Base-by-base conservation (phyloP, 2,329 filamentous ascomycete genomes). In the Botryotinia calthae region DNA sequence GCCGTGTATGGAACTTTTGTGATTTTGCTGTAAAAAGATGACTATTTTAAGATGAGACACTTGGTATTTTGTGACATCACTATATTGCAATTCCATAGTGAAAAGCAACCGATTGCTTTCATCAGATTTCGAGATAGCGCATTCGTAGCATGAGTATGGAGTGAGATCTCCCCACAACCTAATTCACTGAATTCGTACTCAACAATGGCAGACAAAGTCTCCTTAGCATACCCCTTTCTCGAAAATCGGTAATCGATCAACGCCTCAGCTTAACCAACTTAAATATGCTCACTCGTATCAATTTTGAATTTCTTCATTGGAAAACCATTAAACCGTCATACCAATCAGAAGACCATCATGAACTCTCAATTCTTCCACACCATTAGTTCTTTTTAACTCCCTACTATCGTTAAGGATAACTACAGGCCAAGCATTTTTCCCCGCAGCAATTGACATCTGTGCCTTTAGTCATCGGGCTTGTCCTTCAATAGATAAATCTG, bases 171-270 rank as follows among this genome's bases (percentile, higher is more conserved):
- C 0, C 31, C 68, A 34, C 74, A 75, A 1, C 73, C 75, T 18
- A 80, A 61, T 18, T 72, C 72, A 20, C 70, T 28, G 20, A 79
- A 72, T 22, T 75, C 77, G 61, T 77, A 78, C 42, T 79, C 76
- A 16, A 79, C 31, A 20, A 77, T 34, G 1, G 73, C 75, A 48
- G 76, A 72, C 10, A 79, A 22, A 0, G 76, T 70, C 73, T 80
- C 79, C 9, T 72, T 59, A 20, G 77, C 77, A 42, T 74, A 77
- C 0, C 79, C 77, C 67, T 64, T 75, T 7, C 75, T 73, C 56
- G 72, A 73, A 72, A 76, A 74, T 0, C 66, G 74, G 59, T 77
- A 74, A 66, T 79, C 76, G 34, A 80, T 76, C 31, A 78, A 68
- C 0, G 76, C 64, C 7, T 76, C 78, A 18, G 73, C 73, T 65